Evolutionary conservation across 2,329 filamentous ascomycete species (phyloP), one percentile per base, ranked within the genome.

Genomic region (Arthroderma uncinatum): DNA sequence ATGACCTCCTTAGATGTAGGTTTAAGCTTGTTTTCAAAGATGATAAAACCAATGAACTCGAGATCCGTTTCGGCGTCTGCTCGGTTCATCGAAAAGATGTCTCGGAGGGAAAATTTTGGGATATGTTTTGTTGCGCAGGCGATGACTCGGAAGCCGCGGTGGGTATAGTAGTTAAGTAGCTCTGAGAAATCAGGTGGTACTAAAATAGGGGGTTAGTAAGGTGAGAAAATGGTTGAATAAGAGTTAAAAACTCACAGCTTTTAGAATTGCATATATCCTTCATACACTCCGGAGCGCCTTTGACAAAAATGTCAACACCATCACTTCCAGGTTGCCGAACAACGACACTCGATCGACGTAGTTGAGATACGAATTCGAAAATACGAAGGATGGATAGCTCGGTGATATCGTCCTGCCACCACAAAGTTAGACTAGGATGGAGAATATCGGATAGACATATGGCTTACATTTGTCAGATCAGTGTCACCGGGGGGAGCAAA

Each of bases 1-100:
- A 98, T 82, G 34, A 96, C 87, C 1, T 79, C 80, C 1, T 87
- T 80, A 0, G 92, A 96, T 19, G 82, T 90, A 1, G 88, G 85
- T 71, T 98, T 98, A 60, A 98, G 76, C 73, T 98, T 98, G 74
- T 98, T 98, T 73, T 98, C 93, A 65, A 98, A 98, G 56, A 98
- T 86, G 67, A 98, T 97, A 73, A 98, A 98, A 4, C 93, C 93
- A 36, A 91, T 80, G 67, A 98, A 97, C 48, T 92, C 83, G 9
- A 98, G 80, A 33, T 84, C 79, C 2, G 82, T 86, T 71, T 98
- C 93, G 7, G 87, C 91, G 55, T 96, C 87, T 39, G 84, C 76
- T 30, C 93, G 85, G 64, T 84, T 87, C 85, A 97, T 91, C 74
- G 95, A 95, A 67, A 97, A 90, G 5, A 91, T 85, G 68, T 94